Conservation (phyloP, 805 yeast species). For the Isabelozyma gotoi region DNA sequence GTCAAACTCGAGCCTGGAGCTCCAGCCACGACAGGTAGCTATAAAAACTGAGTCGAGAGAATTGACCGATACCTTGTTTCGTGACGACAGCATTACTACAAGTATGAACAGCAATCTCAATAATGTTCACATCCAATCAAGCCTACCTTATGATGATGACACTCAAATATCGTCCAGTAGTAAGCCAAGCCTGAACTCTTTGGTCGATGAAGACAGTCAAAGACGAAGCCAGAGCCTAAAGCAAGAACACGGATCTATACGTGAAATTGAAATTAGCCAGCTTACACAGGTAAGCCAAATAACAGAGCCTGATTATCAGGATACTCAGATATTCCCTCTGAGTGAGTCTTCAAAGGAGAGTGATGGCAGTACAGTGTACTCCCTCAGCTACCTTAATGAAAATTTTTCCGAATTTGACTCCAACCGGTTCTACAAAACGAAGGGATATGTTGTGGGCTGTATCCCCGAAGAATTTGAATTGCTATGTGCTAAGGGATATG, state of each 20-base stretch:
- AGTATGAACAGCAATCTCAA: neutral
- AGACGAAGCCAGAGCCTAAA: neutral
- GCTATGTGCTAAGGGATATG: slow-evolving; percentile 28
- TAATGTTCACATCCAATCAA: neutral
- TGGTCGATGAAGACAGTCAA: too few relatives aligned
- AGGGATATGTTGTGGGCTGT: slow-evolving; percentile 20
- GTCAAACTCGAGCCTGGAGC: neutral
- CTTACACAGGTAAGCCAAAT: neutral
- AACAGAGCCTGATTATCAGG: neutral
- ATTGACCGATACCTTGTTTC: neutral
- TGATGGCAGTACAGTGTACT: neutral
- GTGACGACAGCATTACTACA: neutral
- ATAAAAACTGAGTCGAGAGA: neutral
- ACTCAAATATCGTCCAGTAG: neutral
- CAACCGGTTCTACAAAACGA: slow-evolving; percentile 13
- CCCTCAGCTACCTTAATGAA: neutral
- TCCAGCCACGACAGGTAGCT: neutral
- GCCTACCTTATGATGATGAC: neutral
- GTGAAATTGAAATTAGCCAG: neutral
- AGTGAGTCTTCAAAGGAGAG: neutral
- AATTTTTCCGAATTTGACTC: neutral
- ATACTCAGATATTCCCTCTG: neutral
- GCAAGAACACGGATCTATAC: neutral
- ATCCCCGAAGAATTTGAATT: slow-evolving; percentile 25
- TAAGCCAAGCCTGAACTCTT: neutral